Evolutionary conservation across 345 rosid species (phyloP).

Genomic region (Aurinia saxatilis): DNA sequence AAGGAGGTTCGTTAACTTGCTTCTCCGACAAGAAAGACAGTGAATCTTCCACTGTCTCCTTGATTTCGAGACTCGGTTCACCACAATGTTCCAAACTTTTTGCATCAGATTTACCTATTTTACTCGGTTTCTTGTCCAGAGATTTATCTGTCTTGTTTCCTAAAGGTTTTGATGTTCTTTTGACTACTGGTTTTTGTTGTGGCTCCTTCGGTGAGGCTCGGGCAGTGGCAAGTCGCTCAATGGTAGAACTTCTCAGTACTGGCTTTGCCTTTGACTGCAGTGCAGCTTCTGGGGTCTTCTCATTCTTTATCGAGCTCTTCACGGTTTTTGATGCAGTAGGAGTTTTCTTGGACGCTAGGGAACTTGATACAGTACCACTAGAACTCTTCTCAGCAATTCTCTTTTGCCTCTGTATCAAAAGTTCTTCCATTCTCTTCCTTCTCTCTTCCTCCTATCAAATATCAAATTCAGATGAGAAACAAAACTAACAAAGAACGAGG

Average conservation of each 20-base stretch:
- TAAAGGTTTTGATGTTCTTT: constrained; percentile 29
- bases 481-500: not conserved
- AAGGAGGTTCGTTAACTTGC: constrained; percentile 24
- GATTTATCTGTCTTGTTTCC: constrained; percentile 31
- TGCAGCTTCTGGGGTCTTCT: constrained; percentile 32
- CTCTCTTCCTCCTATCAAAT: constrained; percentile 76
- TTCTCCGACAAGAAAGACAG: constrained; percentile 14
- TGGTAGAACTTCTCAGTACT: constrained; percentile 69
- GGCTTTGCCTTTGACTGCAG: constrained; percentile 43
- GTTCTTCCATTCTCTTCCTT: constrained; percentile 72
- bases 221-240: constrained; percentile 80
- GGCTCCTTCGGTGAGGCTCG: constrained; percentile 40
- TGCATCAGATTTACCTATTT: not conserved
- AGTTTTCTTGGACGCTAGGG: constrained; percentile 40
- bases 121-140: constrained; percentile 35
- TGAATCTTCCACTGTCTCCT: constrained; percentile 34
- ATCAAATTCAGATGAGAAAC: constrained; percentile 2
- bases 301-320: constrained; percentile 26
- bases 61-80: constrained; percentile 33
- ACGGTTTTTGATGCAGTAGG: constrained; percentile 27
- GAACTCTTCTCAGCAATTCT: constrained; percentile 89
- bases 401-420: constrained; percentile 69
- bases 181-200: constrained; percentile 39
- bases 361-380: constrained; percentile 27
- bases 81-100: constrained; percentile 17